Conservation (phyloP, 148 eudicot genomes). For the Tetragonia tetragonoides region DNA sequence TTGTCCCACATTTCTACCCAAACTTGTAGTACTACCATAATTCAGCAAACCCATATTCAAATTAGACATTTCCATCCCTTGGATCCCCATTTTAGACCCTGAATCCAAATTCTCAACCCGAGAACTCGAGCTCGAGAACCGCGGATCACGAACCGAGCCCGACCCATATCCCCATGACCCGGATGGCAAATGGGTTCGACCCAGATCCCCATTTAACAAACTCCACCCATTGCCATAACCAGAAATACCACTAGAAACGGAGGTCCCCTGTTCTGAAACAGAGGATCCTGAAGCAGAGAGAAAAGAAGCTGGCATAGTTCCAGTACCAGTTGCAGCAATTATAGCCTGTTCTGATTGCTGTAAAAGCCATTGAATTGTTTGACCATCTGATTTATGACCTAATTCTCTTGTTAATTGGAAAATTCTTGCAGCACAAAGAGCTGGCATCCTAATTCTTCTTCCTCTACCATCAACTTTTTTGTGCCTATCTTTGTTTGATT, state of each 20-base stretch:
- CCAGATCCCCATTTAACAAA: constrained; percentile 12
- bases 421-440: constrained; percentile 54
- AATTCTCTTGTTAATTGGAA: constrained; percentile 60
- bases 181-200: constrained; percentile 19
- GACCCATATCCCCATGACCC: constrained; percentile 24
- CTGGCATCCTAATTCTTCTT: constrained; percentile 61
- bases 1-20: neutral
- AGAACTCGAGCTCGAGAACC: constrained; percentile 18
- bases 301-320: constrained; percentile 57
- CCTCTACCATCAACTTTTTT: constrained; percentile 69
- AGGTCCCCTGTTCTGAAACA: constrained; percentile 30
- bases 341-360: constrained; percentile 55
- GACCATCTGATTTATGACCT: constrained; percentile 37
- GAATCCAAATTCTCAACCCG: constrained; percentile 14
- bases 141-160: constrained; percentile 15
- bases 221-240: constrained; percentile 2
- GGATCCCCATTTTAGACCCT: constrained; percentile 21
- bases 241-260: constrained; percentile 24
- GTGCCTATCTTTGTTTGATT: constrained; percentile 60
- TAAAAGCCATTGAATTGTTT: constrained; percentile 58
- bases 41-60: constrained; percentile 24
- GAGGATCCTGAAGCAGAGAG: constrained; percentile 27
- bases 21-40: constrained; percentile 9
- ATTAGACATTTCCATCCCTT: constrained; percentile 20
- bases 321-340: constrained; percentile 48